phyloP scores from a whole-genome alignment of 148 eudicot species.

The Cornus florida region DNA sequence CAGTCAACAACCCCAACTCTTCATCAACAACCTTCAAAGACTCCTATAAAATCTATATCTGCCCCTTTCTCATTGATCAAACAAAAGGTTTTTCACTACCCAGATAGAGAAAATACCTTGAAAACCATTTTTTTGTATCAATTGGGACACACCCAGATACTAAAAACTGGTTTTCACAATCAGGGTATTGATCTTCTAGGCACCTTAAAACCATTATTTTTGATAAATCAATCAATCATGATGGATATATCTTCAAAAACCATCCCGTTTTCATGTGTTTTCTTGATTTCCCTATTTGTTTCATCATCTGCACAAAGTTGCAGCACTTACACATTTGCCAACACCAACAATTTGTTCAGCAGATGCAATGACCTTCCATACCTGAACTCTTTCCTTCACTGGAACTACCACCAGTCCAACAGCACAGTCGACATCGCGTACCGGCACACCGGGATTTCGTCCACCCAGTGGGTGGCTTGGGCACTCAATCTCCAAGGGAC shows the following conservation, averaged over 20 bases:
- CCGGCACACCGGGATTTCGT: slow-evolving; percentile 39
- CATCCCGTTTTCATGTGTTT: slow-evolving; percentile 17
- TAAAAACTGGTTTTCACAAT: too few species aligned
- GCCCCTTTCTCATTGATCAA: background rate
- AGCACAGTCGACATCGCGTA: slow-evolving; percentile 65
- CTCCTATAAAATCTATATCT: slow-evolving; percentile 18
- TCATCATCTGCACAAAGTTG: slow-evolving; percentile 39
- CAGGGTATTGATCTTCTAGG: background rate
- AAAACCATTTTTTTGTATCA: background rate
- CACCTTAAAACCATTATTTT: background rate
- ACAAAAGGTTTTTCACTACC: background rate
- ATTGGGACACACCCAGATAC: background rate
- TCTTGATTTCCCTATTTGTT: slow-evolving; percentile 8
- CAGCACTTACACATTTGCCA: slow-evolving; percentile 32
- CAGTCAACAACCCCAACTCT: slow-evolving; percentile 3
- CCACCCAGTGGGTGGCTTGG: slow-evolving; percentile 79
- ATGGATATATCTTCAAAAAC: slow-evolving; percentile 22
- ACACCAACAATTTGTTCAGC: slow-evolving; percentile 27
- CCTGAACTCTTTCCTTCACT: slow-evolving; percentile 52
- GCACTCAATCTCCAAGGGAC: slow-evolving; percentile 43
- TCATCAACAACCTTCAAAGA: slow-evolving; percentile 5
- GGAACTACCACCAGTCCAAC: slow-evolving; percentile 53
- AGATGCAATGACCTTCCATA: slow-evolving; percentile 48
- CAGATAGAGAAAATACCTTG: background rate
- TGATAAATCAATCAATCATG: background rate